Percentiles rank a stretch among this genome's conserved stretches.
phyloP scores from a whole-genome alignment of 2,329 filamentous ascomycete genomes.

The Calonectria leucothoes region DNA sequence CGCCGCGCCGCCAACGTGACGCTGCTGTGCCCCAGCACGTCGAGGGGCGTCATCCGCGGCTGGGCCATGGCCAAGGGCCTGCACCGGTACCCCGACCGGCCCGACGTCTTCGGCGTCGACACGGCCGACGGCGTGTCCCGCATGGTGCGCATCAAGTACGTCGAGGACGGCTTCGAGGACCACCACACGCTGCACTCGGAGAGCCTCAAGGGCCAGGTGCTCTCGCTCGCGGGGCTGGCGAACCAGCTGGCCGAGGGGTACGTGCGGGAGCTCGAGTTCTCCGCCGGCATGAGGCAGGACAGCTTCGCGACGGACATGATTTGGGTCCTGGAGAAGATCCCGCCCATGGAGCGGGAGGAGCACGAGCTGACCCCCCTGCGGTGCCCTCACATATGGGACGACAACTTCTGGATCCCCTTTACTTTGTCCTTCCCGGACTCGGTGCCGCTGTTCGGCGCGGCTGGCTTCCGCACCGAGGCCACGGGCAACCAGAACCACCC shows the following conservation, averaged over 20 bases:
- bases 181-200: slow-evolving; percentile 39
- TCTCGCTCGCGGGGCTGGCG: slow-evolving; percentile 50
- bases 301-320: slow-evolving; percentile 45
- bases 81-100: slow-evolving; percentile 33
- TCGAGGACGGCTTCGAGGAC: slow-evolving; percentile 45
- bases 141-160: slow-evolving; percentile 51
- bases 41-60: slow-evolving; percentile 48
- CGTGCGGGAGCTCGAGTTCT: slow-evolving; percentile 36
- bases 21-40: slow-evolving; percentile 54
- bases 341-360: slow-evolving; percentile 26
- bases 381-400: slow-evolving; percentile 36
- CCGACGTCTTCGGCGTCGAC: slow-evolving; percentile 51
- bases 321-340: slow-evolving; percentile 50
- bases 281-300: slow-evolving; percentile 25
- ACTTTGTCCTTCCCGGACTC: slow-evolving; percentile 43
- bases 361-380: slow-evolving; percentile 32
- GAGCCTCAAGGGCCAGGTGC: slow-evolving; percentile 37
- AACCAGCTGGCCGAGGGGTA: slow-evolving; percentile 50
- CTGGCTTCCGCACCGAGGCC: slow-evolving; percentile 37
- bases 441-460: slow-evolving; percentile 42
- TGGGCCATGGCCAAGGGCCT: slow-evolving; percentile 56
- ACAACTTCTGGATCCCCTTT: slow-evolving; percentile 48
- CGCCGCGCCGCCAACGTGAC: slow-evolving; percentile 48
- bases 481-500: neutral
- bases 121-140: slow-evolving; percentile 44